Conservation (phyloP, 2,329 filamentous ascomycete genomes). For the Thermothelomyces thermophilus region DNA sequence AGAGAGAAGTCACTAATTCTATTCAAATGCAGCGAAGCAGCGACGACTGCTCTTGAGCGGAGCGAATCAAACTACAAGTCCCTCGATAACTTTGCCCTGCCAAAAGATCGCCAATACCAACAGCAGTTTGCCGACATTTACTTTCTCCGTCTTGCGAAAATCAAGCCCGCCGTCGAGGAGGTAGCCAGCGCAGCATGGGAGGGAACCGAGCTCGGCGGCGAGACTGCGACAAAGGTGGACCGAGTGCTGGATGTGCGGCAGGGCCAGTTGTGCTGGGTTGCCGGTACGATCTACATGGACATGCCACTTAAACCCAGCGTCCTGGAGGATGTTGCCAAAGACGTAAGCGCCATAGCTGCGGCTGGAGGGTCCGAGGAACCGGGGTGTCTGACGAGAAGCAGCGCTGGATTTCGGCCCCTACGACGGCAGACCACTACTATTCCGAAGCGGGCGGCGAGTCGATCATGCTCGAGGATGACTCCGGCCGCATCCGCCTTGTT, state of each 20-base stretch:
- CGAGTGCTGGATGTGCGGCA: slow-evolving; percentile 92
- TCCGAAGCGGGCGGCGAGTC: slow-evolving; percentile 54
- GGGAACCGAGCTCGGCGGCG: slow-evolving; percentile 67
- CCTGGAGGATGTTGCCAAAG: slow-evolving; percentile 87
- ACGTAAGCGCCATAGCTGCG: slow-evolving; percentile 47
- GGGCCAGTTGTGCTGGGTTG: slow-evolving; percentile 91
- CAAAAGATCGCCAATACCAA: slow-evolving; percentile 68
- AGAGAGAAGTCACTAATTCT: slow-evolving; percentile 17
- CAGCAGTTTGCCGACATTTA: slow-evolving; percentile 99
- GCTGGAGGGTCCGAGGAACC: background rate
- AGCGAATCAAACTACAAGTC: slow-evolving; percentile 59
- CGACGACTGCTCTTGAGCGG: slow-evolving; percentile 40
- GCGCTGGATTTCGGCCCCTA: slow-evolving; percentile 84
- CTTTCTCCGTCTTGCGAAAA: slow-evolving; percentile 79
- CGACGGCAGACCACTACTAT: slow-evolving; percentile 69
- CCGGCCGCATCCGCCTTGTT: slow-evolving; percentile 73
- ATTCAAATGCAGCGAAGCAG: slow-evolving; percentile 29
- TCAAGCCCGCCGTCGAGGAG: slow-evolving; percentile 76
- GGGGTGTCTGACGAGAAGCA: slow-evolving; percentile 31
- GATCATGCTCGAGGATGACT: slow-evolving; percentile 92
- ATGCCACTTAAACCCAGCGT: slow-evolving; percentile 96
- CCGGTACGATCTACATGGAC: slow-evolving; percentile 94
- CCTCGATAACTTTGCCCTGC: slow-evolving; percentile 65
- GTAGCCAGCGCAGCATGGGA: slow-evolving; percentile 71
- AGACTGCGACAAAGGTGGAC: slow-evolving; percentile 69